phyloP scores from a whole-genome alignment of 202 grass and related monocot genomes.

The Sporobolus alterniflorus region DNA sequence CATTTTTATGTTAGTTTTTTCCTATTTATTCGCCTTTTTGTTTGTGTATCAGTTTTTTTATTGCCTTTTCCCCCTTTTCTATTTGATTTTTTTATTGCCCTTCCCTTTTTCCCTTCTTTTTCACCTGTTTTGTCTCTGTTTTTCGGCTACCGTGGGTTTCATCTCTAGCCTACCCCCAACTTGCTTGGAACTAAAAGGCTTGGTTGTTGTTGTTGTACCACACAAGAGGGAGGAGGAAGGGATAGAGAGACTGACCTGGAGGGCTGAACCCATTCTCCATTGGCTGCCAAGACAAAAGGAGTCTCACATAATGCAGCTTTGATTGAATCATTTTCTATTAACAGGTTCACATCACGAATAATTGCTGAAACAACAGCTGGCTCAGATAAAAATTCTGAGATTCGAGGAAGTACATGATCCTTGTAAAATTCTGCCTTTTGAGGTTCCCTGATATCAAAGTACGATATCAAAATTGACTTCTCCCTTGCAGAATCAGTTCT shows the following conservation, averaged over 20 bases:
- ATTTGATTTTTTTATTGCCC: too few species aligned
- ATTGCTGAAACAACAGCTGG: constrained; percentile 84
- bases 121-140: too few species aligned
- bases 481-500: constrained; percentile 90
- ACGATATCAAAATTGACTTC: constrained; percentile 79
- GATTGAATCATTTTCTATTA: constrained; percentile 69
- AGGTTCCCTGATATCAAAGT: constrained; percentile 81
- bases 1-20: too few species aligned
- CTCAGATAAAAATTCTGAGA: constrained; percentile 84
- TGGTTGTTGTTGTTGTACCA: too few species aligned
- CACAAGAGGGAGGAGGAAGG: neutral
- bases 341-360: constrained; percentile 74
- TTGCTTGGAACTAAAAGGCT: too few species aligned
- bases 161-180: too few species aligned
- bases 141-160: too few species aligned
- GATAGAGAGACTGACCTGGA: constrained; percentile 53
- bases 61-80: too few species aligned
- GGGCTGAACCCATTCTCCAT: constrained; percentile 84
- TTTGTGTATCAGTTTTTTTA: too few species aligned
- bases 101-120: too few species aligned
- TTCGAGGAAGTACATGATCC: constrained; percentile 83
- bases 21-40: too few species aligned
- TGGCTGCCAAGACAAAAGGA: constrained; percentile 75
- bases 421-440: constrained; percentile 92
- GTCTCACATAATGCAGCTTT: constrained; percentile 56